phyloP scores from a whole-genome alignment of 2,329 filamentous ascomycete genomes.

The Beauveria sp. region DNA sequence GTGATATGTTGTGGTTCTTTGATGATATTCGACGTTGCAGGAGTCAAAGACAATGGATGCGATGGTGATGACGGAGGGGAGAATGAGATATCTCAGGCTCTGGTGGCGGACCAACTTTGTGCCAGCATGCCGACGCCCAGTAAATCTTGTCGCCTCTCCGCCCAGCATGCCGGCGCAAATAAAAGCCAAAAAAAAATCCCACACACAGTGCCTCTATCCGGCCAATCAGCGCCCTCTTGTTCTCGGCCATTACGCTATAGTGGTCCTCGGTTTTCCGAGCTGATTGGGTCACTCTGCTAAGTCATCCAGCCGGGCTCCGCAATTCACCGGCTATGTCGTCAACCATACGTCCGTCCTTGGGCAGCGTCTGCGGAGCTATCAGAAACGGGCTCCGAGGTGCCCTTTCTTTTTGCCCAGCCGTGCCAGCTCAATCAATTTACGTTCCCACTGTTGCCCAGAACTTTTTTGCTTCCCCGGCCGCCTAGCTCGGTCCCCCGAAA shows the following conservation, averaged over 20 bases:
- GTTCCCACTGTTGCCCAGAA: neutral
- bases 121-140: neutral
- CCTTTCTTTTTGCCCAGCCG: neutral
- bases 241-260: conserved; percentile 16
- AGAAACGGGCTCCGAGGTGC: neutral
- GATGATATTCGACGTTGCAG: neutral
- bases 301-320: neutral
- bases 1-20: neutral
- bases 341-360: neutral
- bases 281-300: conserved; percentile 6
- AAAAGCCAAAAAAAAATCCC: conserved; percentile 12
- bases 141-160: conserved; percentile 2
- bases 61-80: neutral
- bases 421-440: neutral
- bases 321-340: conserved; percentile 8
- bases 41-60: neutral
- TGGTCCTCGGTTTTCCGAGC: conserved; percentile 11
- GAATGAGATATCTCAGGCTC: neutral
- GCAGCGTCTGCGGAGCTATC: neutral
- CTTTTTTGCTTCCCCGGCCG: neutral
- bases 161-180: neutral
- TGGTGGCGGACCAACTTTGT: conserved; percentile 2
- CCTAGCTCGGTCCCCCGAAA: conserved; percentile 2
- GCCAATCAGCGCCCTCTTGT: conserved; percentile 22
- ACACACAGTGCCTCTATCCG: conserved; percentile 9